Conservation (phyloP, 305 asterid genomes). For the Ilex paraguariensis region DNA sequence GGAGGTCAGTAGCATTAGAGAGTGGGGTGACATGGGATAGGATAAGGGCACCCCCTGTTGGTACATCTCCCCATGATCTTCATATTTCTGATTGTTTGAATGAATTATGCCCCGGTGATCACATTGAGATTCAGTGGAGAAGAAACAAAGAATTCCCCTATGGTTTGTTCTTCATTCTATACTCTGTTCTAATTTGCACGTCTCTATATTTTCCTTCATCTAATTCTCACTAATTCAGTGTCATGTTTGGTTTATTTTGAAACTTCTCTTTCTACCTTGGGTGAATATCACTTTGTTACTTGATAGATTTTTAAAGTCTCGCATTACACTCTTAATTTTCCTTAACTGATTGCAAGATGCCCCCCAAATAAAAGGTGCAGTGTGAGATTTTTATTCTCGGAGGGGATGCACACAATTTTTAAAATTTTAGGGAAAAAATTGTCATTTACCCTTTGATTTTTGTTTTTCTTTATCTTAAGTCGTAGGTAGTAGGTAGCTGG, state of each 20-base stretch:
- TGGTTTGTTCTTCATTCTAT: constrained; percentile 41
- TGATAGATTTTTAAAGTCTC: not conserved
- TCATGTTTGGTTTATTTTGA: too few relatives aligned
- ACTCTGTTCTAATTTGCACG: not conserved
- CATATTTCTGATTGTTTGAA: constrained; percentile 63
- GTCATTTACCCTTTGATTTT: not conserved
- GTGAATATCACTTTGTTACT: not conserved
- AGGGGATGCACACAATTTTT: too few relatives aligned
- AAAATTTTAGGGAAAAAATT: too few relatives aligned
- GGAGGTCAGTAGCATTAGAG: constrained; percentile 58
- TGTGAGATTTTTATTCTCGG: too few relatives aligned
- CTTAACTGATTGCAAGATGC: not conserved
- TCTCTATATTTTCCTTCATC: not conserved
- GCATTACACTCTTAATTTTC: not conserved
- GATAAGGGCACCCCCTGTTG: constrained; percentile 63
- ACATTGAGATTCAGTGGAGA: constrained; percentile 90
- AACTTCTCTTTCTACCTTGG: not conserved
- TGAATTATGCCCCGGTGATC: constrained; percentile 71
- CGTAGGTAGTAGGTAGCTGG: constrained; percentile 12
- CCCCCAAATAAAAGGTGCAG: too few relatives aligned
- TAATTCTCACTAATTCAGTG: not conserved
- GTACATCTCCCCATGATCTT: constrained; percentile 57
- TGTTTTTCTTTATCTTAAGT: not conserved
- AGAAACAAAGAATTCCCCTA: constrained; percentile 79
- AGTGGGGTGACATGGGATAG: constrained; percentile 81